These are phyloP conservation scores for Acrodontium crateriforme DNA, from an alignment of 2,329 filamentous ascomycete genomes.

Conservation along the genomic window DNA sequence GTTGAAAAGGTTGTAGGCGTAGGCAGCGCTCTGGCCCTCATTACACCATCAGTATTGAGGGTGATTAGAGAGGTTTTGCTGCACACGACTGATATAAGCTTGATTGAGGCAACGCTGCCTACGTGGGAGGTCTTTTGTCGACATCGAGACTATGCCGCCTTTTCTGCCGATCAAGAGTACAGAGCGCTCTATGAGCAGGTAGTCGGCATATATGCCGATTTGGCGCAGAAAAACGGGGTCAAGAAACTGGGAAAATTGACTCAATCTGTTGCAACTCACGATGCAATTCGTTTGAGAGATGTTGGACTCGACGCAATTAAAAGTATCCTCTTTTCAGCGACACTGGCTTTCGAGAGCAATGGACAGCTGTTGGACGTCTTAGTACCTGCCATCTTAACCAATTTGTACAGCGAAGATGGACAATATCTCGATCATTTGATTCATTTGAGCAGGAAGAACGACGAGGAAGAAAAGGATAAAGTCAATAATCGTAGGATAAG, in stretches of 20 bases:
- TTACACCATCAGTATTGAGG: slow-evolving; percentile 66
- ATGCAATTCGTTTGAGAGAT: slow-evolving; percentile 50
- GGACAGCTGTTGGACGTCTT: slow-evolving; percentile 60
- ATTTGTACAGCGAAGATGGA: slow-evolving; percentile 59
- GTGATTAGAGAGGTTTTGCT: slow-evolving; percentile 66
- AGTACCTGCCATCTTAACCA: slow-evolving; percentile 74
- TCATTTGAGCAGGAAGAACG: slow-evolving; percentile 50
- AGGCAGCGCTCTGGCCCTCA: slow-evolving; percentile 76
- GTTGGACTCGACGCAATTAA: slow-evolving; percentile 56
- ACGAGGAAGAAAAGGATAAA: slow-evolving; percentile 55
- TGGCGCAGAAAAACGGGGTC: slow-evolving; percentile 52
- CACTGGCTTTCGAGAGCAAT: slow-evolving; percentile 58
- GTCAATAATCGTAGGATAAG: slow-evolving; percentile 58
- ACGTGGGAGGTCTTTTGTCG: slow-evolving; percentile 82
- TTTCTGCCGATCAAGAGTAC: slow-evolving; percentile 77
- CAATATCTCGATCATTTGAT: slow-evolving; percentile 56
- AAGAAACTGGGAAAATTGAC: slow-evolving; percentile 21
- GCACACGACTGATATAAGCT: slow-evolving; percentile 72
- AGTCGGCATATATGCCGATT: slow-evolving; percentile 63
- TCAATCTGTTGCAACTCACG: slow-evolving; percentile 41
- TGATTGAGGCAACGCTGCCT: slow-evolving; percentile 79
- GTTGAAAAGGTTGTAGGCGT: slow-evolving; percentile 47
- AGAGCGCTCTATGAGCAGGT: slow-evolving; percentile 70
- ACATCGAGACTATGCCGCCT: slow-evolving; percentile 71
- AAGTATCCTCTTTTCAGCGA: slow-evolving; percentile 66